Base-by-base conservation (phyloP, 345 rosid genomes). In the Carallia brachiata region DNA sequence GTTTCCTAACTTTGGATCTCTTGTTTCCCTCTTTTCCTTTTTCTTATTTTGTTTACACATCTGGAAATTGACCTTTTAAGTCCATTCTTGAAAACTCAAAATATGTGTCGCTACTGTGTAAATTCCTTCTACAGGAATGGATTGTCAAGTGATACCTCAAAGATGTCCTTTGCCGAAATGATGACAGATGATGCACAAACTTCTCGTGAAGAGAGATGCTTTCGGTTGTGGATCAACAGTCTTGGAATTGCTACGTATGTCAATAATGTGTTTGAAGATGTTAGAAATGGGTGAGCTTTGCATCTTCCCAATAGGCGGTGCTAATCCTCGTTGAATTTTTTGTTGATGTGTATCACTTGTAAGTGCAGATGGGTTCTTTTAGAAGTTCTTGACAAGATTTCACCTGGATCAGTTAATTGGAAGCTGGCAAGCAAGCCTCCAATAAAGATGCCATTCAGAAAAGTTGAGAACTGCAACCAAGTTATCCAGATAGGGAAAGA, bases 191-290 rank as follows among this genome's bases (percentile, higher is more conserved):
- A 95, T 82, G 85, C 74, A 17, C 80, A 95, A 82, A 92, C 99
- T 71, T 95, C 99, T 63, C 83, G 94, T 36, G 99, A 92, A 81
- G 99, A 92, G 85, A 87, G 98, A 83, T 95, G 99, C 82, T 95
- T 92, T 86, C 92, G 98, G 27, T 80, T 95, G 65, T 95, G 99
- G 98, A 95, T 95, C 62, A 95, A 95, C 80, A 95, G 98, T 85
- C 91, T 92, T 65, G 99, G 97, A 72, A 78, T 75, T 74, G 80
- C 88, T 37, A 84, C 96, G n/a, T 83, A 89, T 60, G 92, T 92
- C 70, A 90, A 92, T 73, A 87, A 90, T 75, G 77, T 92, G 63
- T 92, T 92, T 75, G 99, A 95, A 83, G 98, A 95, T 84, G 88
- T 92, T 69, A 84, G 96, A 76, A 85, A 86, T 75, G 98, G 99